Evolutionary conservation across 1,139 yeast species (phyloP).

Genomic region (Eremothecium coryli): DNA sequence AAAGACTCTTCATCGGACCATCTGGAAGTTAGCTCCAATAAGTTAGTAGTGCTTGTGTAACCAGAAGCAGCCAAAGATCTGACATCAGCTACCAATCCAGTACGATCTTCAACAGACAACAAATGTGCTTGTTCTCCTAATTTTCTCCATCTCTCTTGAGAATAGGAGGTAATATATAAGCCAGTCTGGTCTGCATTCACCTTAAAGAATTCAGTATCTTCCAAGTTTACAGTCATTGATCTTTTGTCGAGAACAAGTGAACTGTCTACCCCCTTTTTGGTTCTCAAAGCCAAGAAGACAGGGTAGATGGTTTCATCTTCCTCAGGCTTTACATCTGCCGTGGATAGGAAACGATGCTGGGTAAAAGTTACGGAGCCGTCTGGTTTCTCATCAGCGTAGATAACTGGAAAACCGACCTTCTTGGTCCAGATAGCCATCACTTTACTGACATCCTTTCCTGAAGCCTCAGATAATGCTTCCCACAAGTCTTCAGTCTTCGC

Average conservation of each 20-base stretch:
- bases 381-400: slow-evolving; percentile 50
- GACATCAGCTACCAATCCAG: slow-evolving; percentile 79
- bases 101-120: slow-evolving; percentile 73
- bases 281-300: slow-evolving; percentile 69
- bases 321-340: slow-evolving; percentile 69
- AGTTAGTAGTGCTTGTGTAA: slow-evolving; percentile 54
- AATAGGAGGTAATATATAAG: slow-evolving; percentile 71
- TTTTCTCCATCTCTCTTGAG: slow-evolving; percentile 63
- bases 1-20: slow-evolving; percentile 64
- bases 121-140: slow-evolving; percentile 68
- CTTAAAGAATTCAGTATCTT: slow-evolving; percentile 50
- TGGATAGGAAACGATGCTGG: slow-evolving; percentile 68
- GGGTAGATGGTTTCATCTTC: slow-evolving; percentile 73
- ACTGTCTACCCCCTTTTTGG: slow-evolving; percentile 58
- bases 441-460: slow-evolving; percentile 61
- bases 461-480: slow-evolving; percentile 62
- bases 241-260: slow-evolving; percentile 49
- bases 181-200: slow-evolving; percentile 79
- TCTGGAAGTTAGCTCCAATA: slow-evolving; percentile 52
- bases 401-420: slow-evolving; percentile 75
- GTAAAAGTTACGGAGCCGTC: slow-evolving; percentile 40
- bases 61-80: slow-evolving; percentile 67
- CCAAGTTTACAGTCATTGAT: slow-evolving; percentile 40
- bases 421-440: slow-evolving; percentile 81
- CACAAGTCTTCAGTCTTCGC: slow-evolving; percentile 76